Evolutionary conservation across 345 rosid species (phyloP).

Genomic region (Angophora floribunda): DNA sequence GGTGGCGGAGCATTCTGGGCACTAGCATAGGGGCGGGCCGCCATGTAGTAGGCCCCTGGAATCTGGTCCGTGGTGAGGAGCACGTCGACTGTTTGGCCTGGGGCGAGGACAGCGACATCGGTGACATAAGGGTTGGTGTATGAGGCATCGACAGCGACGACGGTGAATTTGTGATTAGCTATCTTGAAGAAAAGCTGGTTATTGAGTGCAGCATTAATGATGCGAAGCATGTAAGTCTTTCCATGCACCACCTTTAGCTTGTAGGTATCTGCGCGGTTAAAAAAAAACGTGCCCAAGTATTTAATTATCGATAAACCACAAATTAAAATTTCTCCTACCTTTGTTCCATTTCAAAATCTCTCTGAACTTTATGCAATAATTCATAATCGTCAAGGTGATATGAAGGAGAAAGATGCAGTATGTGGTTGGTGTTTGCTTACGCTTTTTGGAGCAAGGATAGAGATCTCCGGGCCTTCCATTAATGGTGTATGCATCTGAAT

Average conservation of each 20-base stretch:
- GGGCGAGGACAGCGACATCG: not conserved
- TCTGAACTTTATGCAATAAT: not conserved
- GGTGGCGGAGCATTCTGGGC: not conserved
- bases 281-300: not conserved
- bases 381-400: not conserved
- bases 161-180: constrained; percentile 2
- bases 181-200: constrained; percentile 6
- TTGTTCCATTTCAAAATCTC: not conserved
- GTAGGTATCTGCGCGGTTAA: not conserved
- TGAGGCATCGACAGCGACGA: constrained; percentile 7
- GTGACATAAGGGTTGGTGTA: constrained; percentile 8
- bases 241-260: not conserved
- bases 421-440: constrained; percentile 20
- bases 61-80: constrained; percentile 5
- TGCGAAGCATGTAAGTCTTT: constrained; percentile 4
- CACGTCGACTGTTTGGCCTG: constrained; percentile 12
- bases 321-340: not conserved
- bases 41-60: constrained; percentile 2
- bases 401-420: not conserved
- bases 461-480: constrained; percentile 81
- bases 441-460: constrained; percentile 57
- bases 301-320: not conserved
- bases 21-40: constrained; percentile 2
- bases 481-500: constrained; percentile 71
- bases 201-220: constrained; percentile 3